Base-by-base conservation (phyloP, 176 grass and related monocot species). In the Musa acuminata region DNA sequence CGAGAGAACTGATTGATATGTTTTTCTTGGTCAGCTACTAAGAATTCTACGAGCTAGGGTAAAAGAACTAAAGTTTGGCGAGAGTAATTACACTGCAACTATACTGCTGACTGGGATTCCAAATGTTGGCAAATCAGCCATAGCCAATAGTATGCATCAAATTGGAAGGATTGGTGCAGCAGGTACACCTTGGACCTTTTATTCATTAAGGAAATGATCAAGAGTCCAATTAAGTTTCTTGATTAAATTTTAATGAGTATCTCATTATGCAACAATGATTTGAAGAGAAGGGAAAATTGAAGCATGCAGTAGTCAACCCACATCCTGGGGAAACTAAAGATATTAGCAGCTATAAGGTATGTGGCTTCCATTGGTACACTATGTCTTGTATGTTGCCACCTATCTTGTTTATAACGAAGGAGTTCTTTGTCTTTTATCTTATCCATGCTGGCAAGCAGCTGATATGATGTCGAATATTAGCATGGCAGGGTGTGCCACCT, bases 281-380 rank as follows among this genome's bases (percentile, higher is more conserved):
- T 69, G 55, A 79, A 96, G 92, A 96, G 74, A 91, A 91, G 80
- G 86, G 92, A 71, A 96, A 87, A 65, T 77, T 89, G 43, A 91
- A 83, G 82, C 88, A 89, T 81, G 92, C 88, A 9, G 74, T 85
- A 49, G 82, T 89, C 21, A 96, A 82, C 79, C 85, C 79, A 48
- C 75, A 89, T 81, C 92, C 92, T 49, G 92, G 92, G 72, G 92
- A 91, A 83, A 96, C 88, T 7, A 91, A 77, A 82, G 86, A 81
- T 67, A 96, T 96, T 69, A 83, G 55, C 79, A 82, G 88, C 51
- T 96, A 96, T 72, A 96, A 91, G 88, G 86, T 89, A 83, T 74
- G 53, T 72, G 71, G 43, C 23, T 52, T 52, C 74, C 23, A 23
- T 50, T 2, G 11, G 19, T 49, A 19, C 12, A 16, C 20, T 8